These are phyloP conservation scores for Sporopachydermia lactativora DNA, from an alignment of 805 yeast species.

Conservation along the genomic window DNA sequence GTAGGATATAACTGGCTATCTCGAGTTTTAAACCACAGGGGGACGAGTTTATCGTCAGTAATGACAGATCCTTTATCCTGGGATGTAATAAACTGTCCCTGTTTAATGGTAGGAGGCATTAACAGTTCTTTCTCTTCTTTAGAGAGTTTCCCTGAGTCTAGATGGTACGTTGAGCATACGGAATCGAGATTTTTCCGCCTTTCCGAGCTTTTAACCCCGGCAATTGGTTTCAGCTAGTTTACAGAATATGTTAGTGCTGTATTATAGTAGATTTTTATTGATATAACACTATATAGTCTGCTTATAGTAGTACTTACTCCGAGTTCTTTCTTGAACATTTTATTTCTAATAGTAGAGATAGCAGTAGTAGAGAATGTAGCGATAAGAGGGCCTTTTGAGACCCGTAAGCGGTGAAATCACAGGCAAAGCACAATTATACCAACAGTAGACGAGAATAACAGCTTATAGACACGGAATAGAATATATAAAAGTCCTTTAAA, in stretches of 20 bases:
- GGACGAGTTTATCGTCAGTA: slow-evolving; percentile 47
- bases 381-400: too few species aligned
- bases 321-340: slow-evolving; percentile 42
- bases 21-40: slow-evolving; percentile 57
- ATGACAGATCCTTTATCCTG: slow-evolving; percentile 48
- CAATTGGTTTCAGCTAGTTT: slow-evolving; percentile 45
- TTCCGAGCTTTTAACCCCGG: slow-evolving; percentile 76
- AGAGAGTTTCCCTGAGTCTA: slow-evolving; percentile 21
- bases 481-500: too few species aligned
- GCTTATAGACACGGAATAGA: too few species aligned
- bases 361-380: too few species aligned
- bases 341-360: slow-evolving; percentile 4
- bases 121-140: slow-evolving; percentile 27
- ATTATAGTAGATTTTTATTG: neutral
- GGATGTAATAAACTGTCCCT: slow-evolving; percentile 44
- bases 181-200: slow-evolving; percentile 37
- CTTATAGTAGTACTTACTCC: slow-evolving; percentile 19
- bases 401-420: too few species aligned
- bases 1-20: slow-evolving; percentile 53
- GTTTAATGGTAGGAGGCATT: slow-evolving; percentile 43
- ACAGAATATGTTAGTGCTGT: too few species aligned
- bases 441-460: too few species aligned
- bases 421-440: too few species aligned
- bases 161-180: slow-evolving; percentile 27
- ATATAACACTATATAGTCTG: slow-evolving; percentile 5